phyloP scores from a whole-genome alignment of 225 moss, liverwort and hornwort species.

The Climacium dendroides region DNA sequence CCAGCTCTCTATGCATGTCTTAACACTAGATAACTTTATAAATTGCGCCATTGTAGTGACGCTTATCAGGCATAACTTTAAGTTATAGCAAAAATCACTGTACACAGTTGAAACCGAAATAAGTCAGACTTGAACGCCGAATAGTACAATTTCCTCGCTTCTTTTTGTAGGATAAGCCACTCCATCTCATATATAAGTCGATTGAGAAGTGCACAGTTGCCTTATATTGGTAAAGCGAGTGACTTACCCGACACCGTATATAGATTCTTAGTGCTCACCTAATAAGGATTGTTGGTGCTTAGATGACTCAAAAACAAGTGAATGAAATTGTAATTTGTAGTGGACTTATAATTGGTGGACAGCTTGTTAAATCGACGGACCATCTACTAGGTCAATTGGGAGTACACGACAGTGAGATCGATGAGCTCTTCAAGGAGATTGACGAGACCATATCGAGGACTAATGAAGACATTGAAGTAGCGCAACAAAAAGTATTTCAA shows the following conservation, averaged over 20 bases:
- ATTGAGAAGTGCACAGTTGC: not conserved
- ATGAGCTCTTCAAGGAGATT: slow-evolving; percentile 27
- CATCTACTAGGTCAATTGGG: slow-evolving; percentile 13
- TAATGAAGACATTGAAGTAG: slow-evolving; percentile 2
- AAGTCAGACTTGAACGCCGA: not conserved
- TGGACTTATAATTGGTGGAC: not conserved
- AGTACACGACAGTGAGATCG: slow-evolving; percentile 6
- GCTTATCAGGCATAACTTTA: not conserved
- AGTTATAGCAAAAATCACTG: not conserved
- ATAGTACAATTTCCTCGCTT: not conserved
- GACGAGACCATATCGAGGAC: slow-evolving; percentile 13
- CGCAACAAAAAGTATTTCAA: not conserved
- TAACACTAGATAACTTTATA: not conserved
- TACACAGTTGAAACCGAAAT: not conserved
- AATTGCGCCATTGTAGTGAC: no score
- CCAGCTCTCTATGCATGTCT: not conserved
- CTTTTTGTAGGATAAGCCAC: not conserved
- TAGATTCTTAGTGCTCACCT: not conserved
- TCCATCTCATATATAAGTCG: not conserved
- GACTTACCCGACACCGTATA: not conserved
- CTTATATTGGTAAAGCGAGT: not conserved
- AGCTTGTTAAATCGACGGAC: slow-evolving; percentile 22
- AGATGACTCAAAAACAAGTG: not conserved
- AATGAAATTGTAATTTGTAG: not conserved
- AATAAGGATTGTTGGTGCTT: not conserved